Percentiles rank a stretch among this genome's conserved stretches.
These are phyloP conservation scores for Pleurotus platypus DNA, from an alignment of 768 basidiomycete species.

Conservation along the genomic window DNA sequence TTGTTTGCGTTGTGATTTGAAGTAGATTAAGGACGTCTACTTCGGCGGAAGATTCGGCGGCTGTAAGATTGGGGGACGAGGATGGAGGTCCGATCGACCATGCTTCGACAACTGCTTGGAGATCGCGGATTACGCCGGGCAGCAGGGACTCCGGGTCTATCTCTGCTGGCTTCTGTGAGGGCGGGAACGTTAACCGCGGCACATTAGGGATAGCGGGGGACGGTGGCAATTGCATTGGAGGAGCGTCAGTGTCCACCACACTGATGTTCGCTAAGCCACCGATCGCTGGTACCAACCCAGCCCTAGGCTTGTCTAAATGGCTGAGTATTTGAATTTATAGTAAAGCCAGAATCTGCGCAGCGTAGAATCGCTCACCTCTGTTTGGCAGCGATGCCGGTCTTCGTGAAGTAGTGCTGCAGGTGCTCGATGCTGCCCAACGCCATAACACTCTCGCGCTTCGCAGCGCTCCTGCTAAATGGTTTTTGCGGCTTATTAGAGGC, in stretches of 20 bases:
- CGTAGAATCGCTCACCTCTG: slow-evolving; percentile 49
- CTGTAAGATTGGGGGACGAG: not conserved
- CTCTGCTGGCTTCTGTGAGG: slow-evolving; percentile 61
- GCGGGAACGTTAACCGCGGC: slow-evolving; percentile 41
- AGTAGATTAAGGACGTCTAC: slow-evolving; percentile 69
- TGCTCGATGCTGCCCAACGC: slow-evolving; percentile 95
- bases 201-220: slow-evolving; percentile 56
- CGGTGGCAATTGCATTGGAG: slow-evolving; percentile 58
- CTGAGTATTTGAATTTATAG: slow-evolving; percentile 16
- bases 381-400: slow-evolving; percentile 74
- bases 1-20: slow-evolving; percentile 74
- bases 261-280: slow-evolving; percentile 53
- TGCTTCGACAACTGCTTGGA: slow-evolving; percentile 54
- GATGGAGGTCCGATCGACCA: slow-evolving; percentile 49
- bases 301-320: slow-evolving; percentile 45
- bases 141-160: slow-evolving; percentile 76
- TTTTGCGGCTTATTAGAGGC: slow-evolving; percentile 71
- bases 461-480: slow-evolving; percentile 86
- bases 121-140: slow-evolving; percentile 74
- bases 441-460: slow-evolving; percentile 92
- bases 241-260: slow-evolving; percentile 35
- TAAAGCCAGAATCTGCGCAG: too few species aligned
- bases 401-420: slow-evolving; percentile 92
- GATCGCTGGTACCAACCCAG: slow-evolving; percentile 73
- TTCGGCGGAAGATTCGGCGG: slow-evolving; percentile 14